Evolutionary conservation across 2,329 filamentous ascomycete genomes (phyloP), one percentile per base, ranked within the genome.

Genomic region (Curvularia hawaiiensis): DNA sequence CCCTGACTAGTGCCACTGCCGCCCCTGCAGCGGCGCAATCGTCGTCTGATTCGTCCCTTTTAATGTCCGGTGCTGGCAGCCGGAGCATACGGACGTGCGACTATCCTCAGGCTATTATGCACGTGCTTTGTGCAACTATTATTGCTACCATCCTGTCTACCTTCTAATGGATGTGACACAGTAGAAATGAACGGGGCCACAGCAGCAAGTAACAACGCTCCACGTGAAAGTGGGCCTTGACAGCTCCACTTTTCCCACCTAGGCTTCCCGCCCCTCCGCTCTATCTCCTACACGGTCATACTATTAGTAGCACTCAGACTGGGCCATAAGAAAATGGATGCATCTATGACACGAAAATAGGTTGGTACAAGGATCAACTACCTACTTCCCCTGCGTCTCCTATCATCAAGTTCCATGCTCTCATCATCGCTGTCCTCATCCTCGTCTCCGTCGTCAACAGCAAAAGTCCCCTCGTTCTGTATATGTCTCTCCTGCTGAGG

Each of bases 1-100:
- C 44, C 52, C 66, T 31, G 44, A 38, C 54, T 53, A 57, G 54
- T 60, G 59, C 58, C 30, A 61, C 44, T 43, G 61, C 63, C 60
- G 18, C 44, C 44, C 44, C 44, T 47, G 44, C 30, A 31, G 44
- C 28, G 26, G 28, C 28, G 30, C 41, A 44, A 60, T 60, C 52
- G 60, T 45, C 33, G 30, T 55, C 31, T 67, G 62, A 68, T 68
- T 70, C 62, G 68, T 47, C 46, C 53, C 28, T 28, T 43, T 24
- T 43, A 38, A 41, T 48, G 50, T 49, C 41, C 24, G 51, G 24
- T 41, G 24, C 16, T 9, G 48, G 50, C 44, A 44, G 38, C 53
- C 41, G 56, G 51, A 56, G 49, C 56, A 58, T 44, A 52, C 39
- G 52, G 45, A 8, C 45, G 22, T 48, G 43, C 40, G 26, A 49